Evolutionary conservation across 192 early-diverging fungal species (phyloP), one percentile per base, ranked within the genome.

Genomic region (Lobosporangium transversale): DNA sequence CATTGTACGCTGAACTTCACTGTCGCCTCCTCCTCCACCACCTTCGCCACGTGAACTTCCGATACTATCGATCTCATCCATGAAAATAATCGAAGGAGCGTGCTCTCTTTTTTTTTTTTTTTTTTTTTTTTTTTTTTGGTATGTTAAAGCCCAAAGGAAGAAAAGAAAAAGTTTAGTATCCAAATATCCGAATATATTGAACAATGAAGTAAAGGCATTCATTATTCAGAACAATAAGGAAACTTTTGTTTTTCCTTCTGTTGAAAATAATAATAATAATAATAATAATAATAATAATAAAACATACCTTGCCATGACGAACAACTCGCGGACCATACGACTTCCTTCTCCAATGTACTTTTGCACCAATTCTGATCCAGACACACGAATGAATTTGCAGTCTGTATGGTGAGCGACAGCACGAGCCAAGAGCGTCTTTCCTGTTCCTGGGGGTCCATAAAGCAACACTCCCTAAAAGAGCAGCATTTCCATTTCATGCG

Each of bases 321-420:
- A 94, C 36, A 94, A 84, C 82, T 94, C 93, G 21, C 93, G 89
- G 14, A 95, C 94, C 94, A 95, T 95, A 60, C 94, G 89, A 79
- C 90, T 92, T 56, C 94, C 93, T 71, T 95, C 94, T 66, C 94
- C 94, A 87, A 95, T 95, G 73, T 95, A 95, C 83, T 95, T 95
- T 83, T 94, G 93, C 33, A 95, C 94, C 43, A 95, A 86, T 66
- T 95, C 94, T 27, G 93, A 94, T 40, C 94, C 94, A 59, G 93
- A 94, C 35, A 95, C 94, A 70, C 94, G 90, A 64, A 95, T 95
- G 58, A 95, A 95, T 32, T 91, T 90, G 74, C 94, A 95, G 80
- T 95, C 94, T 12, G 94, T 95, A 69, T 95, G 94, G 78, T 95
- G 94, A 9, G 94, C 94, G n/a, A 95, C 94, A 17, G 94, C 94